phyloP scores from a whole-genome alignment of 331 rosid species.

The Acacia concinna region DNA sequence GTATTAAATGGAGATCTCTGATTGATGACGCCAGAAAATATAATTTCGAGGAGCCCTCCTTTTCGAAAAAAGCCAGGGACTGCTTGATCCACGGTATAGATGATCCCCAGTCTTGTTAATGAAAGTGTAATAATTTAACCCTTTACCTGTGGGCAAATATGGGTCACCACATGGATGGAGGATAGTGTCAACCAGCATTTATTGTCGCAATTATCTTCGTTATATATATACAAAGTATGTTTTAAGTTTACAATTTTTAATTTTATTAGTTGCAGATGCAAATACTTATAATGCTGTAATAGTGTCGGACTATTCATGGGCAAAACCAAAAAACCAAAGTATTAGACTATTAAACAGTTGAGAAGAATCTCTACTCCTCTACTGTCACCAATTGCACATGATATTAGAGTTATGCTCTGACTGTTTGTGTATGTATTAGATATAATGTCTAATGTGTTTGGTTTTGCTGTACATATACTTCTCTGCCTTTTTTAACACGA shows the following conservation, averaged over 20 bases:
- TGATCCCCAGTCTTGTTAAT: constrained; percentile 37
- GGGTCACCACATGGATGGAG: constrained; percentile 33
- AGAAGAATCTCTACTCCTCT: neutral
- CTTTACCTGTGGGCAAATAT: neutral
- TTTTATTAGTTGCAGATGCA: neutral
- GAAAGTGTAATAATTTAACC: constrained; percentile 23
- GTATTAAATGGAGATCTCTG: constrained; percentile 34
- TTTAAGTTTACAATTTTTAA: neutral
- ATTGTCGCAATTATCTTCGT: neutral
- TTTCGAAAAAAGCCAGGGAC: constrained; percentile 49
- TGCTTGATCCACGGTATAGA: constrained; percentile 44
- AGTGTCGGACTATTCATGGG: too few relatives aligned
- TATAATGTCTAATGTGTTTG: neutral
- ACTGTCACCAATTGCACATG: neutral
- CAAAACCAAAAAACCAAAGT: too few relatives aligned
- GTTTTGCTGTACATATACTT: constrained; percentile 5
- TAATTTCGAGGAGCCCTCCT: constrained; percentile 54
- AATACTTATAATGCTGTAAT: neutral
- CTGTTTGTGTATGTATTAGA: neutral
- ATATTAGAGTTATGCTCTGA: neutral
- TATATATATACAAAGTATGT: neutral
- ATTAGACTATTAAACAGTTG: neutral
- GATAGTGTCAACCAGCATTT: constrained; percentile 27
- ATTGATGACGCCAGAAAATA: constrained; percentile 47
- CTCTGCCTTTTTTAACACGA: constrained; percentile 26